Conservation (phyloP, 2,329 filamentous ascomycete species). For the Beauveria bassiana region DNA sequence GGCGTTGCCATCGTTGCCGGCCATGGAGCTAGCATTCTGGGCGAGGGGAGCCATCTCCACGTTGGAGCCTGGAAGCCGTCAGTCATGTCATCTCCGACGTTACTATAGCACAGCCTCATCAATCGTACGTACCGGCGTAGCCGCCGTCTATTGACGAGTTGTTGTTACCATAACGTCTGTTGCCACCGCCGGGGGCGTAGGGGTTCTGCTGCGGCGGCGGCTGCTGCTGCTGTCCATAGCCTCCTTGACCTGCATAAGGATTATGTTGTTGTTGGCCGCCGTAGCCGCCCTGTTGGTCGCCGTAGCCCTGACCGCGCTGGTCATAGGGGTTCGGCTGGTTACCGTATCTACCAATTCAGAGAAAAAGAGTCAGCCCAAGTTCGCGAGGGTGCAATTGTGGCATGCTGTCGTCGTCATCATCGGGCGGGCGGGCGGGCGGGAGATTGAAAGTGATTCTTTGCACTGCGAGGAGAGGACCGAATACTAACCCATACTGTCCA, state of each 20-base stretch:
- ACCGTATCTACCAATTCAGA: slow-evolving; percentile 39
- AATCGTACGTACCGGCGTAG: slow-evolving; percentile 22
- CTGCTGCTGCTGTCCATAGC: slow-evolving; percentile 6
- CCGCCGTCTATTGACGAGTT: slow-evolving; percentile 19
- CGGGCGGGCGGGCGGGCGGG: neutral
- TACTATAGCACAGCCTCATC: neutral
- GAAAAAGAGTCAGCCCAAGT: neutral
- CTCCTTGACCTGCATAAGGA: slow-evolving; percentile 9
- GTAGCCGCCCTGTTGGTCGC: slow-evolving; percentile 1
- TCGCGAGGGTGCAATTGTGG: neutral
- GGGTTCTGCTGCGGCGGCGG: slow-evolving; percentile 1
- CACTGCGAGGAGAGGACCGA: slow-evolving; percentile 3
- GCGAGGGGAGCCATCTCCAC: slow-evolving; percentile 66
- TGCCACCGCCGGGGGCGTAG: slow-evolving; percentile 11
- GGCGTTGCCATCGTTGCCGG: slow-evolving; percentile 56
- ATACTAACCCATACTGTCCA: slow-evolving; percentile 48
- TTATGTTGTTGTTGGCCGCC: slow-evolving; percentile 6
- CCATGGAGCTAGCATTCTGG: slow-evolving; percentile 41
- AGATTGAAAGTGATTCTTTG: neutral
- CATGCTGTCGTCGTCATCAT: neutral
- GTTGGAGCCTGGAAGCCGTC: slow-evolving; percentile 32
- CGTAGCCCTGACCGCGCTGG: slow-evolving; percentile 27
- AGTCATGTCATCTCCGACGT: slow-evolving; percentile 1
- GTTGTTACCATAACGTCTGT: slow-evolving; percentile 17
- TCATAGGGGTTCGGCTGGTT: slow-evolving; percentile 51